Percentiles rank a stretch among this genome's conserved stretches.
These are phyloP conservation scores for Knoxia roxburghii DNA, from an alignment of 257 asterid species.

Conservation along the genomic window DNA sequence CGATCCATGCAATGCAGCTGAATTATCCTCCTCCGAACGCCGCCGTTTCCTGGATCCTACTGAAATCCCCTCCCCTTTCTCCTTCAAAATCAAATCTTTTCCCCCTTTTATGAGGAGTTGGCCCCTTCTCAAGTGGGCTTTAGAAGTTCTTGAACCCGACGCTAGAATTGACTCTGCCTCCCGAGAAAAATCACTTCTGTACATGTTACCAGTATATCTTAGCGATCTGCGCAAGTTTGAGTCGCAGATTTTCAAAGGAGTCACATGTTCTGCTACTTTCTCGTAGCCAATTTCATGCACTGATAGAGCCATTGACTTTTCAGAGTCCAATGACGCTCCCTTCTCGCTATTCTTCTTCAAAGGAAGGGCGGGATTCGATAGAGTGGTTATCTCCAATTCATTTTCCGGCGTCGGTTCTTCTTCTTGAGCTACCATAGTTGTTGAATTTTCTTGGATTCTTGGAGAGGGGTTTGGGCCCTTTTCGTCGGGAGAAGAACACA, in stretches of 20 bases:
- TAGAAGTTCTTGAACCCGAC: conserved; percentile 8
- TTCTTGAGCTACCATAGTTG: not conserved
- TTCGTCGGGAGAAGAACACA: not conserved
- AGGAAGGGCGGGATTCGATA: not conserved
- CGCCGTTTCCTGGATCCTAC: conserved; percentile 24
- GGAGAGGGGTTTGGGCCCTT: not conserved
- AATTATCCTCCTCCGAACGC: conserved; percentile 15
- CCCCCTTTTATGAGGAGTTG: conserved; percentile 13
- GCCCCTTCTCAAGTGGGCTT: conserved; percentile 15
- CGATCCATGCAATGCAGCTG: conserved; percentile 16
- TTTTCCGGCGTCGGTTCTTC: not conserved
- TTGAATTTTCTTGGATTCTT: not conserved
- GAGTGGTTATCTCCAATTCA: not conserved
- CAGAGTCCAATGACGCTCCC: not conserved
- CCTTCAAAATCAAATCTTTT: conserved; percentile 15
- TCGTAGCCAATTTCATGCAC: conserved; percentile 28
- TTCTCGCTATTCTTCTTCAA: not conserved
- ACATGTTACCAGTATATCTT: conserved; percentile 30
- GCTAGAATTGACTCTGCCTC: conserved; percentile 14
- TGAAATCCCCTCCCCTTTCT: not conserved
- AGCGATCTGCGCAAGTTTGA: conserved; percentile 36
- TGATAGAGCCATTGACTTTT: conserved; percentile 40
- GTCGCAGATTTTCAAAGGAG: conserved; percentile 23
- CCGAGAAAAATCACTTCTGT: conserved; percentile 5
- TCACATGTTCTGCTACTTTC: conserved; percentile 5